A percentile compares a stretch with the other conserved stretches of the same genome.
Evolutionary conservation across 371 early-diverging fungal genomes (phyloP).

Genomic region (Rhizopus delemar): DNA sequence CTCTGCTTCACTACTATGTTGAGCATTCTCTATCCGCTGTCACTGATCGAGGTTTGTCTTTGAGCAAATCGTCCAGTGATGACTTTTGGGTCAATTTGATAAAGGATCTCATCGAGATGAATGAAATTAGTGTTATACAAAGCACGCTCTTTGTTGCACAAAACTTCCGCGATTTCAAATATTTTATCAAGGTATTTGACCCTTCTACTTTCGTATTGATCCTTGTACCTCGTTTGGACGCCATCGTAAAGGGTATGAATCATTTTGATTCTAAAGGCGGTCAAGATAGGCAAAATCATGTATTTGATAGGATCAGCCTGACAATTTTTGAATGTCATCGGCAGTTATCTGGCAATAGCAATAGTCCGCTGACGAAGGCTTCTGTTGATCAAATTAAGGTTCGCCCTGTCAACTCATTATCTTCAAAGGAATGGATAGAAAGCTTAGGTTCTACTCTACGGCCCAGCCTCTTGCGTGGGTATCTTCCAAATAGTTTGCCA

Average conservation of each 20-base stretch:
- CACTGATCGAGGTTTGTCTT: conserved; percentile 53
- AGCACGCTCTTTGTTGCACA: conserved; percentile 29
- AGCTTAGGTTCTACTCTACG: conserved; percentile 25
- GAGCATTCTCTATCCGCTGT: conserved; percentile 50
- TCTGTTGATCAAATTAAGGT: conserved; percentile 11
- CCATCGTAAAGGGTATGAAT: conserved; percentile 42
- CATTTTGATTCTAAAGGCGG: conserved; percentile 7
- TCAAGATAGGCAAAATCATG: neutral
- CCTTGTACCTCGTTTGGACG: conserved; percentile 58
- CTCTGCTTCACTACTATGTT: conserved; percentile 58
- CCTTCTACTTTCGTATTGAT: conserved; percentile 60
- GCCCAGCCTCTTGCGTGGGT: conserved; percentile 24
- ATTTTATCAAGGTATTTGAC: conserved; percentile 70
- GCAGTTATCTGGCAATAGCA: conserved; percentile 19
- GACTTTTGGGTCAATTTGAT: conserved; percentile 39
- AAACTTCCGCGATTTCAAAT: conserved; percentile 52
- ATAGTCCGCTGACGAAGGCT: neutral
- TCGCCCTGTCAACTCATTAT: conserved; percentile 12
- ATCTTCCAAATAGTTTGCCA: conserved; percentile 3
- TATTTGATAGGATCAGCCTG: conserved; percentile 23
- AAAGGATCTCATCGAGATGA: conserved; percentile 22
- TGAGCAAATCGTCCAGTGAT: conserved; percentile 38
- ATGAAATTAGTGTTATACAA: conserved; percentile 18
- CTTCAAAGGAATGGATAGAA: conserved; percentile 24
- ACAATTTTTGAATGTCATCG: conserved; percentile 62